Base-by-base conservation (phyloP, 2,329 filamentous ascomycete species). In the Sporothrix dimorphospora region DNA sequence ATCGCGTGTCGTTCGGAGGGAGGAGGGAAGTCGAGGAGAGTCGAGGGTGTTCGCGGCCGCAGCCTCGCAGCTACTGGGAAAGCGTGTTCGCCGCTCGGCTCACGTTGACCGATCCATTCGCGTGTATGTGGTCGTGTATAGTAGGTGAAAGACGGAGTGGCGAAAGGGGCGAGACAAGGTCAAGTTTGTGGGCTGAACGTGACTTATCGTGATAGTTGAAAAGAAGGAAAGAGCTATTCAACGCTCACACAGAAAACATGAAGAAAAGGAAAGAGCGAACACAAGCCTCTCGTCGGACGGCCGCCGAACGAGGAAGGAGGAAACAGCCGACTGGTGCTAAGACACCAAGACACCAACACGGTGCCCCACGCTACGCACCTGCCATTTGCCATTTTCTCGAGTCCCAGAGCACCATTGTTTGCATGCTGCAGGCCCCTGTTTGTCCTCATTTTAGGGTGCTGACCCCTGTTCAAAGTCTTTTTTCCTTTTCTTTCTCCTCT, bases 41-140 rank as follows among this genome's bases (percentile, higher is more conserved):
- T 61, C 49, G 19, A 45, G 7, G 42, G 7, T 61, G 57, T n/a
- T 66, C 4, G 42, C 24, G 12, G 49, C 45, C 49, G 14, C 30
- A 69, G 66, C 66, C 66, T 68, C 45, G 47, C 16, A 38, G 59
- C 63, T 24, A 49, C 69, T 11, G 45, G 7, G 69, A 71, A 53
- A 55, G 49, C 30, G 47, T 53, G 49, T 30, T 40, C 30, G 34
- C 49, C n/a, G 6, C 51, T 27, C 27, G 27, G 42, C 67, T 69
- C 51, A 69, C 30, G 51, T 45, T 30, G 49, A 57, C 38, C 14
- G 51, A 42, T 69, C 66, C 66, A 69, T 69, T 24, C 14, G 49
- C 27, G 40, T 12, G 65, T 38, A 19, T 21, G 45, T 19, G 63
- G 24, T 49, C 45, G 45, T 51, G 42, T 57, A 34, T 34, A n/a